Percentiles rank a stretch among this genome's conserved stretches.
These are phyloP conservation scores for Entelexis sorbosivorans DNA, from an alignment of 1,139 yeast species.

Conservation along the genomic window DNA sequence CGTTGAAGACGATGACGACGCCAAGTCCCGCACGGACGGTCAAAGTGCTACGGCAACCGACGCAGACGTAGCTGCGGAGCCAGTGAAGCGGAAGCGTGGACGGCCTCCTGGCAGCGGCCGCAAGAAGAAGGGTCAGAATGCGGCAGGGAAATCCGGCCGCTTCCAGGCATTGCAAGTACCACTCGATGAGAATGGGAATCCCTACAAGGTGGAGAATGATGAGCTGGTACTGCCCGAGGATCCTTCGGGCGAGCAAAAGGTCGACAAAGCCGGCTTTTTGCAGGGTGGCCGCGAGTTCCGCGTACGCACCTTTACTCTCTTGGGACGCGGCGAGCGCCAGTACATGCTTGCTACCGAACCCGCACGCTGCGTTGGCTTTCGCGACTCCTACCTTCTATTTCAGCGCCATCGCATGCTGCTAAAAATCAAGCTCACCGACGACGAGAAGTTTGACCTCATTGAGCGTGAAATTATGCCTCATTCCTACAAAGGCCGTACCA, in stretches of 20 bases:
- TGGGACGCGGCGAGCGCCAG: conserved; percentile 59
- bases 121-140: conserved; percentile 13
- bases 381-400: conserved; percentile 84
- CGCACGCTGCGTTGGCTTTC: conserved; percentile 85
- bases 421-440: conserved; percentile 64
- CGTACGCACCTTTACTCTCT: conserved; percentile 69
- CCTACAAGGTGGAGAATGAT: conserved; percentile 53
- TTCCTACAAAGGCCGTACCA: conserved; percentile 82
- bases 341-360: conserved; percentile 94
- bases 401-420: conserved; percentile 67
- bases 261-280: conserved; percentile 56
- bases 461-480: conserved; percentile 75
- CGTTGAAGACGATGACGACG: conserved; percentile 12
- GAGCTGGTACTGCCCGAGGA: conserved; percentile 77
- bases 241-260: conserved; percentile 65
- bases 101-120: conserved; percentile 23
- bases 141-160: conserved; percentile 10
- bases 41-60: conserved; percentile 2
- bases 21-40: background rate
- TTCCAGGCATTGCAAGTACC: conserved; percentile 21
- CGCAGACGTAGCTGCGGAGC: conserved; percentile 10
- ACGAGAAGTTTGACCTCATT: conserved; percentile 73
- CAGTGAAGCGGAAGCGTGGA: conserved; percentile 22
- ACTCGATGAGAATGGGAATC: conserved; percentile 31
- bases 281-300: conserved; percentile 68